These are phyloP conservation scores for Cystofilobasidium macerans DNA, from an alignment of 768 basidiomycete genomes.

Conservation along the genomic window DNA sequence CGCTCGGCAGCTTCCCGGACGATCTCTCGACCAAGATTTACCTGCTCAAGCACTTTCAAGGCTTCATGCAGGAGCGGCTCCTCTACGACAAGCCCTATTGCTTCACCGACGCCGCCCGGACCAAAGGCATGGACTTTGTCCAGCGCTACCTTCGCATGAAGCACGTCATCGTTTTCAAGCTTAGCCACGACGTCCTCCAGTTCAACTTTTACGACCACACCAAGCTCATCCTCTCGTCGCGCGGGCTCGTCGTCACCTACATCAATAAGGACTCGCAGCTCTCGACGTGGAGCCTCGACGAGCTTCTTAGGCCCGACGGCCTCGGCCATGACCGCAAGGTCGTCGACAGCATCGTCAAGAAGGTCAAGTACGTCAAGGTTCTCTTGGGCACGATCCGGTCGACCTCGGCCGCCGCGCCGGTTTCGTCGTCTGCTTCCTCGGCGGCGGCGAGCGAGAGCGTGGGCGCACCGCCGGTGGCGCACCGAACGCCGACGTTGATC, in stretches of 20 bases:
- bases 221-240: slow-evolving; percentile 76
- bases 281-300: slow-evolving; percentile 59
- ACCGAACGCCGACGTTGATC: neutral
- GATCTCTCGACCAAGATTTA: slow-evolving; percentile 75
- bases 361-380: slow-evolving; percentile 14
- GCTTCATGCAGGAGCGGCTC: slow-evolving; percentile 83
- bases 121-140: slow-evolving; percentile 86
- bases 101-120: slow-evolving; percentile 55
- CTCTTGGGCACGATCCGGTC: slow-evolving; percentile 7
- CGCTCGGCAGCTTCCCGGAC: slow-evolving; percentile 59
- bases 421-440: too few relatives aligned
- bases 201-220: slow-evolving; percentile 99
- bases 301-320: slow-evolving; percentile 40
- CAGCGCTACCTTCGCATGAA: slow-evolving; percentile 94
- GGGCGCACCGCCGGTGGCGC: neutral
- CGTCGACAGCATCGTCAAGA: slow-evolving; percentile 15
- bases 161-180: slow-evolving; percentile 88
- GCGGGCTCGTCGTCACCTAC: slow-evolving; percentile 68
- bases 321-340: neutral
- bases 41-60: slow-evolving; percentile 83
- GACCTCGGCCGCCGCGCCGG: neutral
- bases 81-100: slow-evolving; percentile 76
- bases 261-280: slow-evolving; percentile 81
- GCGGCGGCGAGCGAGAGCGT: neutral
- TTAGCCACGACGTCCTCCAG: slow-evolving; percentile 95